These are phyloP conservation scores for Eucalyptus guilfoylei DNA, from an alignment of 345 rosid species.

Conservation along the genomic window DNA sequence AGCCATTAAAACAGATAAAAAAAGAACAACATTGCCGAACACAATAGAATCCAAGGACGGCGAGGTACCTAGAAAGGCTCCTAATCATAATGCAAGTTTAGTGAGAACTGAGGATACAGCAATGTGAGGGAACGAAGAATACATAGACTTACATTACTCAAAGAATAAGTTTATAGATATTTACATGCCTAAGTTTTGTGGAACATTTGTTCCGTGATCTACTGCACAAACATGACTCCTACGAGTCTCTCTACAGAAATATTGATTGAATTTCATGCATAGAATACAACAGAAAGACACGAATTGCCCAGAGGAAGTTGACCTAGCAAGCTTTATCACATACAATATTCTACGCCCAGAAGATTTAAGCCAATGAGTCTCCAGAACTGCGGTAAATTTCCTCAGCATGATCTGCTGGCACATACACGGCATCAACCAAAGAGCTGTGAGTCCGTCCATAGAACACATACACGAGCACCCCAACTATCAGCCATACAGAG, in stretches of 20 bases:
- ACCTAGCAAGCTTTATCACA: not conserved
- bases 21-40: not conserved
- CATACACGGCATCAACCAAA: conserved; percentile 52
- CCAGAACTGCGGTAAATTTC: conserved; percentile 41
- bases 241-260: not conserved
- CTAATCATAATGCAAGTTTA: too few relatives aligned
- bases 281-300: not conserved
- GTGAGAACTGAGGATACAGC: not conserved
- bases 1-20: not conserved
- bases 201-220: not conserved
- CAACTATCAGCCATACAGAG: conserved; percentile 56
- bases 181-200: not conserved
- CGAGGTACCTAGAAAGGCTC: not conserved
- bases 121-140: not conserved
- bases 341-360: not conserved
- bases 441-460: conserved; percentile 71
- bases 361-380: conserved; percentile 13
- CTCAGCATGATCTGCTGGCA: conserved; percentile 44
- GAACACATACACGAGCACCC: conserved; percentile 47
- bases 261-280: not conserved
- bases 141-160: not conserved
- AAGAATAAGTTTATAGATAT: not conserved
- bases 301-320: not conserved
- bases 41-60: not conserved
- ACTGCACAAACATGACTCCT: not conserved